Evolutionary conservation across 306 rosid species (phyloP).

Genomic region (Fragaria ananassa): DNA sequence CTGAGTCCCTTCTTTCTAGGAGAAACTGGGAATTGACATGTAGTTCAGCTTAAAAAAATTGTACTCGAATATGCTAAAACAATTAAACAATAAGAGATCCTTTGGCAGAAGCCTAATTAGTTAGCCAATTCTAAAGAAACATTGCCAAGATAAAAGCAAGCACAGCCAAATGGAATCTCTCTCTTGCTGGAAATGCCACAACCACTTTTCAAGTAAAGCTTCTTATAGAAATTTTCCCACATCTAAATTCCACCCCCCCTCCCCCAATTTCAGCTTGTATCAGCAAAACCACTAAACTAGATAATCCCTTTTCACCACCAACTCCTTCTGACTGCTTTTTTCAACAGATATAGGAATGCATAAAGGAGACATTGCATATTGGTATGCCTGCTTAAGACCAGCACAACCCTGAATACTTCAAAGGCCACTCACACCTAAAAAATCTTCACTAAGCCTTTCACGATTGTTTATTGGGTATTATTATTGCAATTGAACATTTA

Average conservation of each 20-base stretch:
- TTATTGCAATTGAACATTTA: neutral
- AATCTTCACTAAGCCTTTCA: neutral
- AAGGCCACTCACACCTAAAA: neutral
- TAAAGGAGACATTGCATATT: neutral
- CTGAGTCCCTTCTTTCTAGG: neutral
- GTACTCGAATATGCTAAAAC: neutral
- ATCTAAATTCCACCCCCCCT: neutral
- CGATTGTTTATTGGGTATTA: neutral
- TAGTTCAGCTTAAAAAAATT: too few species aligned
- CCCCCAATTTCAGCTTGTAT: neutral
- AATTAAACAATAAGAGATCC: neutral
- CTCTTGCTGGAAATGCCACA: neutral
- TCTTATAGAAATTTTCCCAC: neutral
- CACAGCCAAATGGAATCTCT: neutral
- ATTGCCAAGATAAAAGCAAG: neutral
- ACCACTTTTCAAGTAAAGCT: neutral
- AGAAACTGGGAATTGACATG: neutral
- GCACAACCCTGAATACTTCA: neutral
- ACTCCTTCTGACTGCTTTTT: neutral
- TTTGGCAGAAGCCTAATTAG: neutral
- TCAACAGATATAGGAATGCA: neutral
- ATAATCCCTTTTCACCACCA: neutral
- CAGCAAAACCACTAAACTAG: neutral
- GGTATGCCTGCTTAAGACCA: neutral
- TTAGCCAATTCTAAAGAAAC: slow-evolving; percentile 12